Percentiles rank a stretch among this genome's conserved stretches.
Conservation (phyloP, 2,329 filamentous ascomycete genomes). For the Epicoccum sorghinum region DNA sequence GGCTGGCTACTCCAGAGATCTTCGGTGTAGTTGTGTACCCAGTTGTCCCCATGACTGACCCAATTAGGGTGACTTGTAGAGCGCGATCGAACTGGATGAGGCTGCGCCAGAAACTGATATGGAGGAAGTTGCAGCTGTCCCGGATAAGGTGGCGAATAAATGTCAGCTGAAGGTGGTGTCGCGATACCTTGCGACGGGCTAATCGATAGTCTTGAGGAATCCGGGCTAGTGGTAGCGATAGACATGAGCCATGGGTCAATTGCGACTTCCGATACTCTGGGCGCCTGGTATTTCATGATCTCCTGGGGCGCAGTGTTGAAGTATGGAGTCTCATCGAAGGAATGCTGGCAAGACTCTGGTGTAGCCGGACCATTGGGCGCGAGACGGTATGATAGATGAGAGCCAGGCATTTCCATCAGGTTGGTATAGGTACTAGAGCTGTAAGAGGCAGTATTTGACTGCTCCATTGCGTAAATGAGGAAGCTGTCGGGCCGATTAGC, state of each 20-base stretch:
- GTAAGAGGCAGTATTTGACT: slow-evolving; percentile 15
- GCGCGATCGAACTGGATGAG: neutral
- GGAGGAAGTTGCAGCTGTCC: slow-evolving; percentile 5
- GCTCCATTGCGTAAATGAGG: slow-evolving; percentile 12
- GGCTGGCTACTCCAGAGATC: slow-evolving; percentile 9
- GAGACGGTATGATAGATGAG: slow-evolving; percentile 1
- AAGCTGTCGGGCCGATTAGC: slow-evolving; percentile 10
- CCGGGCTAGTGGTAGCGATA: slow-evolving; percentile 12
- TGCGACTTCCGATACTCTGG: slow-evolving; percentile 10
- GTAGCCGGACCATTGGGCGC: slow-evolving; percentile 4
- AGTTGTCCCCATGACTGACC: neutral
- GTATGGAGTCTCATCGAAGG: slow-evolving; percentile 9
- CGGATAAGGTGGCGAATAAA: slow-evolving; percentile 19
- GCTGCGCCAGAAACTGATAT: slow-evolving; percentile 9
- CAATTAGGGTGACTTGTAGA: slow-evolving; percentile 10
- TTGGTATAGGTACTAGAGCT: slow-evolving; percentile 16
- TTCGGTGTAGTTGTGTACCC: slow-evolving; percentile 7
- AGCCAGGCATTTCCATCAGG: slow-evolving; percentile 6
- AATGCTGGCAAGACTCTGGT: slow-evolving; percentile 8
- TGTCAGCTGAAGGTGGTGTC: slow-evolving; percentile 17
- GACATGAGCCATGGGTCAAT: slow-evolving; percentile 25
- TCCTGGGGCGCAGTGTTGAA: slow-evolving; percentile 6
- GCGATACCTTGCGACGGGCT: slow-evolving; percentile 7
- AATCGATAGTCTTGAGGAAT: slow-evolving; percentile 21
- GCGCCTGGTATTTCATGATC: slow-evolving; percentile 1